Conservation (phyloP, 129 eudicot genomes). For the Chrysanthemum lavandulifolium region DNA sequence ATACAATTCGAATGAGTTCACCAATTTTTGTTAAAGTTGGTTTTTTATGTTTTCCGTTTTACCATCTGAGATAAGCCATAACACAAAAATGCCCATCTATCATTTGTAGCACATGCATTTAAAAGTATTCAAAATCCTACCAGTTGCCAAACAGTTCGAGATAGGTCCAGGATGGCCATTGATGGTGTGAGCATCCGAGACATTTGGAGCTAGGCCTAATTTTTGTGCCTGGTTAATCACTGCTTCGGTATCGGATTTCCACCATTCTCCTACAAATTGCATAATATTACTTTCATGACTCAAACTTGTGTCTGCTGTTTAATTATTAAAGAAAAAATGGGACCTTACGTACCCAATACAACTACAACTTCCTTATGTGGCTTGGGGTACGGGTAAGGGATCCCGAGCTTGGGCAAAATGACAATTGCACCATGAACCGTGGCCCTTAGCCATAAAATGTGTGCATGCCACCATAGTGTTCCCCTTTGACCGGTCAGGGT, state of each 20-base stretch:
- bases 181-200: conserved; percentile 87
- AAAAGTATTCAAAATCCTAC: conserved; percentile 30
- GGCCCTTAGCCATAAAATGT: conserved; percentile 83
- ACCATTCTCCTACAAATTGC: conserved; percentile 68
- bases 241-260: conserved; percentile 82
- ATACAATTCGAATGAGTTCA: too few species aligned
- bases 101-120: background rate
- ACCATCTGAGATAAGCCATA: background rate
- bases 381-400: conserved; percentile 73
- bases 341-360: conserved; percentile 46
- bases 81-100: background rate
- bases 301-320: background rate
- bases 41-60: too few species aligned
- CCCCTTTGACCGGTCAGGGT: conserved; percentile 82
- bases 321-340: background rate
- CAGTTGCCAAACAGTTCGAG: conserved; percentile 43
- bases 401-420: conserved; percentile 67
- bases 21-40: too few species aligned
- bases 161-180: conserved; percentile 75
- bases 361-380: conserved; percentile 64
- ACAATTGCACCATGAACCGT: conserved; percentile 86
- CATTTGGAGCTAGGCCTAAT: conserved; percentile 69
- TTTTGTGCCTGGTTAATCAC: conserved; percentile 58
- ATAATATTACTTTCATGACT: background rate
- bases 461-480: conserved; percentile 91